These are phyloP conservation scores for Rhytidhysteron rufulum DNA, from an alignment of 2,329 filamentous ascomycete genomes.

Conservation along the genomic window DNA sequence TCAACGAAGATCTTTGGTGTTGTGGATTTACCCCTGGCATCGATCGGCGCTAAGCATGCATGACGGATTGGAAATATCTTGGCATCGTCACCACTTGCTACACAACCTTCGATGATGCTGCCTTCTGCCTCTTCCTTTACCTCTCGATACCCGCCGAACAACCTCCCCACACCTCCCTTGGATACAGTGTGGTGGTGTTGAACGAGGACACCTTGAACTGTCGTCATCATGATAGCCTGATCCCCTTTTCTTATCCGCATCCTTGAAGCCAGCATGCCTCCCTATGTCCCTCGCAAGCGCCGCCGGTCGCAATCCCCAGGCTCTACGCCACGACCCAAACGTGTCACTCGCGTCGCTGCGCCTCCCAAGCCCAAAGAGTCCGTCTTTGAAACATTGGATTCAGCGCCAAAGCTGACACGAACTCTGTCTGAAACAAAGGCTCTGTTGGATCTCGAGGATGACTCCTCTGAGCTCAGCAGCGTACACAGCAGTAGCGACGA, in stretches of 20 bases:
- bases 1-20: too few species aligned
- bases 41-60: too few species aligned
- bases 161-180: neutral
- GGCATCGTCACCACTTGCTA: neutral
- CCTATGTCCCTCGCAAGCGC: slow-evolving; percentile 64
- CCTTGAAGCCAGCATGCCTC: slow-evolving; percentile 67
- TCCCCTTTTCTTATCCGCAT: too few species aligned
- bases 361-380: slow-evolving; percentile 31
- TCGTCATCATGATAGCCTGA: too few species aligned
- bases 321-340: slow-evolving; percentile 28
- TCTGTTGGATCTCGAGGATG: slow-evolving; percentile 38
- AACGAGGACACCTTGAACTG: neutral
- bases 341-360: slow-evolving; percentile 11
- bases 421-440: slow-evolving; percentile 31
- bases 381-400: slow-evolving; percentile 44
- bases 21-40: too few species aligned
- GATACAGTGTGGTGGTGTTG: neutral
- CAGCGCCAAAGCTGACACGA: slow-evolving; percentile 29
- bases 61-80: too few species aligned
- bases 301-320: slow-evolving; percentile 48
- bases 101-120: neutral
- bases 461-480: slow-evolving; percentile 39
- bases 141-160: neutral
- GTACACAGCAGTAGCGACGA: slow-evolving; percentile 47
- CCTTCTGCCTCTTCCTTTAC: neutral